A percentile compares a stretch with the other conserved stretches of the same genome.
Evolutionary conservation across 129 eudicot genomes (phyloP).

Genomic region (Apium graveolens): DNA sequence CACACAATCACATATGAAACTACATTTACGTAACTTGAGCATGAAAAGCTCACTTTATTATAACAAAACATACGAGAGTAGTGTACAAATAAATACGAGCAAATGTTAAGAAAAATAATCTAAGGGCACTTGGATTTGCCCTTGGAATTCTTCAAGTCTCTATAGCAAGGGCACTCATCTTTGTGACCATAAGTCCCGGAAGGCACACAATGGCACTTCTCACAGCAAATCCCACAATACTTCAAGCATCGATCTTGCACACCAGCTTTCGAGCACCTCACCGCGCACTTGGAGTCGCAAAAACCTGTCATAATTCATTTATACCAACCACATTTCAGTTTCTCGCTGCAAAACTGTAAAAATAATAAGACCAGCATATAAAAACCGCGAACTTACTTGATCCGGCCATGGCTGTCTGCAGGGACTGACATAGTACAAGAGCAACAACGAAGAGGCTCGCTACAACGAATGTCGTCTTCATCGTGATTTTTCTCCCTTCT

Average conservation of each 20-base stretch:
- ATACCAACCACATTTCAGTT: neutral
- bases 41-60: neutral
- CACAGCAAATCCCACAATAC: conserved; percentile 76
- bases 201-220: conserved; percentile 74
- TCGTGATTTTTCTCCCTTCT: neutral
- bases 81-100: neutral
- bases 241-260: conserved; percentile 50
- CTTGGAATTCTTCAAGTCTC: conserved; percentile 66
- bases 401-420: neutral
- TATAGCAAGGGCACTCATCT: conserved; percentile 77
- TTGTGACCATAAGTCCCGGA: conserved; percentile 73
- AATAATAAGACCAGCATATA: no score
- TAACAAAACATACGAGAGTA: neutral
- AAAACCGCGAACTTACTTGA: neutral
- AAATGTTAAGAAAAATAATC: neutral
- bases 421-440: neutral
- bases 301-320: conserved; percentile 16
- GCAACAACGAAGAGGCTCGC: neutral
- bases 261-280: conserved; percentile 74
- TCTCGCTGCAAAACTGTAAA: no score
- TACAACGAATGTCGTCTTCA: neutral
- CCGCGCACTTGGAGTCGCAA: conserved; percentile 54
- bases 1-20: no score
- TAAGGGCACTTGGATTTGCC: conserved; percentile 77
- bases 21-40: neutral